Base-by-base conservation (phyloP, 306 rosid genomes). In the Gleditsia sinensis region DNA sequence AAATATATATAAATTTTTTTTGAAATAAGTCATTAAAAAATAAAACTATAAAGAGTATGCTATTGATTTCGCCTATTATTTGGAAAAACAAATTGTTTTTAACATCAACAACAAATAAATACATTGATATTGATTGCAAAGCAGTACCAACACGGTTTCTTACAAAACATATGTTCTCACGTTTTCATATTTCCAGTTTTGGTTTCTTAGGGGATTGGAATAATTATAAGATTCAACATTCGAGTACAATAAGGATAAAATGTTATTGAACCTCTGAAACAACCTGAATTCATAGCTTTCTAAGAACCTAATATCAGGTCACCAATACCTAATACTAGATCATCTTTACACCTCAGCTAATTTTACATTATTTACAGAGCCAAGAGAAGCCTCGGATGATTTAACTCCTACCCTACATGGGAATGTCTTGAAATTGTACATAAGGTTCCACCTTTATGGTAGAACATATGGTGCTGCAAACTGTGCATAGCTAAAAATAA, bases 301-400 rank as follows among this genome's bases (percentile, higher is more conserved):
- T 11, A 65, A 74, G 82, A 72, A 83, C 83, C 78, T 83, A 82
- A 87, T 82, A 85, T 81, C 78, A 88, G 86, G 89, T 75, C 76
- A 50, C 43, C 67, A 86, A 72, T 80, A 74, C 88, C 88, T 83
- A 80, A 83, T 78, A 78, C 75, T 54, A 76, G 76, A 88, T 75
- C 86, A 81, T 73, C 87, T 86, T 87, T 84, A 88, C 93, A 91
- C 74, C 96, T 86, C 91, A 76, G 64, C 81, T 83, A 83, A 76
- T 84, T 88, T 78, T 84, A 86, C 91, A 84, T 37, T 86, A 91
- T 91, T 80, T 89, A 92, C 97, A 89, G 64, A 84, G 84, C 84
- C 82, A 76, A 67, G 69, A 72, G 73, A 82, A 84, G 83, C 86
- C 87, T 83, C 87, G 75, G 20, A 78, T 61, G 72, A 83, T 75